phyloP scores from a whole-genome alignment of 768 basidiomycete species.

The Trametes sanguinea region DNA sequence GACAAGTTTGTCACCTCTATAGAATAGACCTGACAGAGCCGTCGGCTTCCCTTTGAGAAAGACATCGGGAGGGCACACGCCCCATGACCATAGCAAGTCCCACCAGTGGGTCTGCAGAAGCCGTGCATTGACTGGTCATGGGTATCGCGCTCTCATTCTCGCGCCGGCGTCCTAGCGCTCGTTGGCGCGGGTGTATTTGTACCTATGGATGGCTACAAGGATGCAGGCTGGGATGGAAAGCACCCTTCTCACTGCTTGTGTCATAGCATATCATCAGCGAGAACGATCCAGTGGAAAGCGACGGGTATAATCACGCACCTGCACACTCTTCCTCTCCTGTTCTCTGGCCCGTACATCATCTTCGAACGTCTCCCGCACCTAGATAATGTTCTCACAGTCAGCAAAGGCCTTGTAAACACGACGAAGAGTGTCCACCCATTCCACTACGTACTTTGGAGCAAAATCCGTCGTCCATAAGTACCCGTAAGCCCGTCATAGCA shows the following conservation, averaged over 20 bases:
- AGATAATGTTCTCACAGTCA: not conserved
- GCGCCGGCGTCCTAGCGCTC: not conserved
- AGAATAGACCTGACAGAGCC: not conserved
- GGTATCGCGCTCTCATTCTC: not conserved
- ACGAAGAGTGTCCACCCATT: no score
- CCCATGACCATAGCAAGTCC: not conserved
- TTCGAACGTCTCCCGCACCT: slow-evolving; percentile 54
- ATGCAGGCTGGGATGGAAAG: not conserved
- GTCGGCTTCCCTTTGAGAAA: not conserved
- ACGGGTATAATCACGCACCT: not conserved
- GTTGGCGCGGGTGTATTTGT: not conserved
- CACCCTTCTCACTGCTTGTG: not conserved
- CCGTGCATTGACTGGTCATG: not conserved
- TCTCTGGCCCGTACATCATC: slow-evolving; percentile 36
- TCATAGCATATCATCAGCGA: not conserved
- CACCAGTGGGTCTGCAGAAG: not conserved
- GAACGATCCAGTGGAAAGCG: no score
- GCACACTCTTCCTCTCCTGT: not conserved
- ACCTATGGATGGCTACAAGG: not conserved
- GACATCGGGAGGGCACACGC: not conserved
- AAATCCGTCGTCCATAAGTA: slow-evolving; percentile 69
- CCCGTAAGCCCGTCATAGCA: slow-evolving; percentile 67
- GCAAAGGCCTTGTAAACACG: not conserved
- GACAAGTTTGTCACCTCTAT: no score
- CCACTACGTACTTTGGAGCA: slow-evolving; percentile 48